A percentile compares a stretch with the other conserved stretches of the same genome.
Conservation (phyloP, 2,329 filamentous ascomycete genomes). For the Neobulgaria alba region DNA sequence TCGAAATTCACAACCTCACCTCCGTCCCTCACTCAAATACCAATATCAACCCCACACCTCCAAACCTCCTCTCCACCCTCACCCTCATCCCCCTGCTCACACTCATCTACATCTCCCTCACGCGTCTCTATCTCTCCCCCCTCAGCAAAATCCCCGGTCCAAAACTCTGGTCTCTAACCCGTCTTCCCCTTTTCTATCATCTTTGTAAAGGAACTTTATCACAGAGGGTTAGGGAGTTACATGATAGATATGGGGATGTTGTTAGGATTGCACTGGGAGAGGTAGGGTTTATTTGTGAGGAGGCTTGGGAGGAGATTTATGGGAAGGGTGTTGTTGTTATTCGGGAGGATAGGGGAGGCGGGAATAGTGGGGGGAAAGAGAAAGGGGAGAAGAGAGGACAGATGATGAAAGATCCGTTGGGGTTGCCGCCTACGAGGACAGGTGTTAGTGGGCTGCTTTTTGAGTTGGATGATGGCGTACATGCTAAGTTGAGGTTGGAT, state of each 20-base stretch:
- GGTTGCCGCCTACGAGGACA: not conserved
- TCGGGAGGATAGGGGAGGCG: too few species aligned
- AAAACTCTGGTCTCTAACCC: slow-evolving; percentile 7
- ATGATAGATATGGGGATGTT: slow-evolving; percentile 1
- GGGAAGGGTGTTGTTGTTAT: slow-evolving; percentile 1
- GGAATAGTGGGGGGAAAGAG: not conserved
- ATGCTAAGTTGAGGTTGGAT: slow-evolving; percentile 7
- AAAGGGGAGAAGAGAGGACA: too few species aligned
- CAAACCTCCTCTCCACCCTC: too few species aligned
- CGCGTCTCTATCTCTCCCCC: slow-evolving; percentile 11
- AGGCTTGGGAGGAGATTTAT: slow-evolving; percentile 4
- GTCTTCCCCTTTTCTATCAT: slow-evolving; percentile 7
- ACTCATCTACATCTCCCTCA: not conserved
- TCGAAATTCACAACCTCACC: too few species aligned
- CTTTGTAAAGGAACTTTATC: slow-evolving; percentile 2
- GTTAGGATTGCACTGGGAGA: slow-evolving; percentile 1
- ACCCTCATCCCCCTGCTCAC: not conserved
- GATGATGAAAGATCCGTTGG: slow-evolving; percentile 4
- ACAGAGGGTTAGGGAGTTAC: not conserved
- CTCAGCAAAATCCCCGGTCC: slow-evolving; percentile 12
- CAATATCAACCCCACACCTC: too few species aligned
- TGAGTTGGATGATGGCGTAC: slow-evolving; percentile 6
- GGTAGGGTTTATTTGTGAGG: not conserved
- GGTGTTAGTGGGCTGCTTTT: slow-evolving; percentile 3
- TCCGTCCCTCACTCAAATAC: too few species aligned